Base-by-base conservation (phyloP, 352 stramenopile genomes). In the Saprolegnia parasitica region DNA sequence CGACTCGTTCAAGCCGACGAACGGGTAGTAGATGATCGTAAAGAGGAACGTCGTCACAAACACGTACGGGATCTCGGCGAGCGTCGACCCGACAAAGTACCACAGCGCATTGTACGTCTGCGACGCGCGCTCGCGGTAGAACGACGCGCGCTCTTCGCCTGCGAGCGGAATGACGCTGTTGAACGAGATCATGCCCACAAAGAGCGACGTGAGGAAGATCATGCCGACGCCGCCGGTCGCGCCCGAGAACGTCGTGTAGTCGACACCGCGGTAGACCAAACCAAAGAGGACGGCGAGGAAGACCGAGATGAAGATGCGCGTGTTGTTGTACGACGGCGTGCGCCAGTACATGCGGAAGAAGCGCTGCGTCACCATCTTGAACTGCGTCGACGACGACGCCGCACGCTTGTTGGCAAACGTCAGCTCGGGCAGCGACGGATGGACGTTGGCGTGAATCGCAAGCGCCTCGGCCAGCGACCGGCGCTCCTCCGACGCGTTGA, bases 71-170 rank as follows among this genome's bases (percentile, higher is more conserved):
- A 90, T 76, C 78, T 98, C 93, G 5, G 81, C 78, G 42, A 97
- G 29, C 9, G 80, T 91, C 40, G 83, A 85, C 4, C 86, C 83
- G 10, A 96, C 70, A 26, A 84, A 86, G 68, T 98, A 94, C 72
- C 89, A 87, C 1, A 84, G 67, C 32, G 86, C 74, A 54, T 88
- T 81, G 71, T 98, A 98, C 68, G 96, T 98, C 72, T 93, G 73
- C 20, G 89, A 83, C 18, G 87, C 83, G 29, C 95, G 89, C 73
- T 98, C 93, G 8, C 92, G 80, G 79, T 98, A 98, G 73, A 95
- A 98, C 37, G 91, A 86, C 24, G 91, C 90, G 42, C 93, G 80
- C 61, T 97, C 88, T 11, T 84, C 80, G 56, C 87, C 76, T 24
- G 92, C 82, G 4, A 96, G 75, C 13, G 87, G 79, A 52, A 97